phyloP scores from a whole-genome alignment of 164 flowering plant genomes.

The Berberis vulgaris region DNA sequence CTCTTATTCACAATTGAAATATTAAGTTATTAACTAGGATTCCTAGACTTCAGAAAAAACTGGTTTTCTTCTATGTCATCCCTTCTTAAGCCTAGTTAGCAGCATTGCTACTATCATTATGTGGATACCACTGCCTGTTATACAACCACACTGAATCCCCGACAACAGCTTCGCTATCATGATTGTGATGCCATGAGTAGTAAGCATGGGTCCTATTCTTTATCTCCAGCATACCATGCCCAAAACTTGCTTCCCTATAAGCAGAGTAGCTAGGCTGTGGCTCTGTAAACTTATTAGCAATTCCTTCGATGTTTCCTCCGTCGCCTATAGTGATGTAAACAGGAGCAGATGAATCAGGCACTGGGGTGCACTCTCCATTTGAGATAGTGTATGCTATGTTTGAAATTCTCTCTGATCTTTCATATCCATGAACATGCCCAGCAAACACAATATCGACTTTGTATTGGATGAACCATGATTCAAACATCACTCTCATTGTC shows the following conservation, averaged over 20 bases:
- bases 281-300: slow-evolving; percentile 28
- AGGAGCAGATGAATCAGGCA: slow-evolving; percentile 33
- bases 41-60: neutral
- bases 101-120: neutral
- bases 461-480: slow-evolving; percentile 45
- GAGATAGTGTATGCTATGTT: slow-evolving; percentile 32
- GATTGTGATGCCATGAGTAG: slow-evolving; percentile 50
- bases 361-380: slow-evolving; percentile 30
- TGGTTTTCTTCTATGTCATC: neutral
- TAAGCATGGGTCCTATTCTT: slow-evolving; percentile 53
- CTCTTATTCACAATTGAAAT: neutral
- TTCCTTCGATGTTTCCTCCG: slow-evolving; percentile 49
- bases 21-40: neutral
- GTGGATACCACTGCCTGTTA: slow-evolving; percentile 34
- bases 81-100: neutral
- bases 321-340: slow-evolving; percentile 43
- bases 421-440: slow-evolving; percentile 60
- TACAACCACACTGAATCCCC: slow-evolving; percentile 40
- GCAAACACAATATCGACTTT: slow-evolving; percentile 54
- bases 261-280: slow-evolving; percentile 56
- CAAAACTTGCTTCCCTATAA: slow-evolving; percentile 49
- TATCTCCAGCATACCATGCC: slow-evolving; percentile 41
- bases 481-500: slow-evolving; percentile 50
- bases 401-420: slow-evolving; percentile 42
- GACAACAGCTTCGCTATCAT: slow-evolving; percentile 29